Evolutionary conservation across 2,329 filamentous ascomycete species (phyloP).

Genomic region (Trichoderma sp.): DNA sequence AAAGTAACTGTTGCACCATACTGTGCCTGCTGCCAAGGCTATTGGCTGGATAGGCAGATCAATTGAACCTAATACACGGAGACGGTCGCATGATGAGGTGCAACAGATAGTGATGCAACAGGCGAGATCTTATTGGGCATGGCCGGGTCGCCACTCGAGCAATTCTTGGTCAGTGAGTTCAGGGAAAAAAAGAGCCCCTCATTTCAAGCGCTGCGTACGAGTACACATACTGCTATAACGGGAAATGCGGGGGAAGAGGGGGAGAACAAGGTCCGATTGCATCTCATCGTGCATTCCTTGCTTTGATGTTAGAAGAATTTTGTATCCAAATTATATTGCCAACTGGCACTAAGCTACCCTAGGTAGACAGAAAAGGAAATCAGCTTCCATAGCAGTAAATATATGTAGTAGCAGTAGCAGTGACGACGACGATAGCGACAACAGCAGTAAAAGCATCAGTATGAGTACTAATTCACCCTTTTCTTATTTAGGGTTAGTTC

Average conservation of each 20-base stretch:
- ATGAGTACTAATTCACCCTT: neutral
- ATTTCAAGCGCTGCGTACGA: neutral
- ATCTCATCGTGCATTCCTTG: neutral
- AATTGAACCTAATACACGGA: neutral
- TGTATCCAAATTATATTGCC: neutral
- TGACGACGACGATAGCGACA: neutral
- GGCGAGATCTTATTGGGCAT: neutral
- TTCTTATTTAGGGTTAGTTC: neutral
- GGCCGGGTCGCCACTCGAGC: neutral
- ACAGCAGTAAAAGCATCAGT: neutral
- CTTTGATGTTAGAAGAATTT: neutral
- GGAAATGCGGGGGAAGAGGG: neutral
- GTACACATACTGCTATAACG: neutral
- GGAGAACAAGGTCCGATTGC: neutral
- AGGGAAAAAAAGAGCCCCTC: neutral
- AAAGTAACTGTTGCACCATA: neutral
- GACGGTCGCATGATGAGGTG: neutral
- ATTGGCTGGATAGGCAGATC: neutral
- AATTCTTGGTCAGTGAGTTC: neutral
- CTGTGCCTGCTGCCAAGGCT: neutral
- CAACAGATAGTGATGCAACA: constrained; percentile 6
- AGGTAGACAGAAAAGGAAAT: neutral
- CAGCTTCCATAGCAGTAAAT: neutral
- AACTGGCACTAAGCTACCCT: neutral
- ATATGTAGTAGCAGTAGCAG: neutral